phyloP scores from a whole-genome alignment of 2,329 filamentous ascomycete genomes.

The Beauveria australis region DNA sequence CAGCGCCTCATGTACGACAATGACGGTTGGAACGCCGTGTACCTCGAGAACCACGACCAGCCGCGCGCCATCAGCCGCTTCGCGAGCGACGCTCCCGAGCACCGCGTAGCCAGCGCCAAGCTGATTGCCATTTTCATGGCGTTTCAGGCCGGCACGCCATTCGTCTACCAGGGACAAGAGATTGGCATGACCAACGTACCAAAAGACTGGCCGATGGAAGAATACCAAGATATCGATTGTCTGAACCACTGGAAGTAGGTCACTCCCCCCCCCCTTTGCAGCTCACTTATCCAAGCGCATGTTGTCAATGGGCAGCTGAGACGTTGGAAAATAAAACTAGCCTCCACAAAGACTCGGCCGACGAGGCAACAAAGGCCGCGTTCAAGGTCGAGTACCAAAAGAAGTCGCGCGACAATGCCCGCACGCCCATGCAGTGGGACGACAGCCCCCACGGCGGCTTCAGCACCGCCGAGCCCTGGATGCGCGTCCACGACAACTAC shows the following conservation, averaged over 20 bases:
- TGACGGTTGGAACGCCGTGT: conserved; percentile 57
- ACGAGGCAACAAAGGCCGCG: conserved; percentile 29
- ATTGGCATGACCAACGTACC: conserved; percentile 60
- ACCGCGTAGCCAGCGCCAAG: conserved; percentile 45
- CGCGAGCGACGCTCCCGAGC: conserved; percentile 38
- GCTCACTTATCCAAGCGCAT: neutral
- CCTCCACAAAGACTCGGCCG: conserved; percentile 28
- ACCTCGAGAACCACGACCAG: conserved; percentile 61
- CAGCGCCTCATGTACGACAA: conserved; percentile 51
- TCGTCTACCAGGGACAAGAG: conserved; percentile 64
- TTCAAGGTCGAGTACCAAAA: conserved; percentile 41
- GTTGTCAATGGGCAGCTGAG: neutral
- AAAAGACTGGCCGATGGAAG: conserved; percentile 48
- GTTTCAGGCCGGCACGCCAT: conserved; percentile 54
- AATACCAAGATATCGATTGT: conserved; percentile 61
- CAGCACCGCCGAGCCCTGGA: conserved; percentile 57
- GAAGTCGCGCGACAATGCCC: conserved; percentile 60
- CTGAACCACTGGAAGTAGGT: conserved; percentile 42
- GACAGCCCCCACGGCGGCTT: conserved; percentile 55
- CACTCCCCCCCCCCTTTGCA: neutral
- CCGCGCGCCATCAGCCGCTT: conserved; percentile 51
- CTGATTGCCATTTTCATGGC: conserved; percentile 50
- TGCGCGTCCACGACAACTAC: conserved; percentile 59
- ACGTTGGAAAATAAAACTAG: conserved; percentile 15
- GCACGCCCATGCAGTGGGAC: conserved; percentile 67